Percentiles rank a stretch among this genome's conserved stretches.
These are phyloP conservation scores for Aureobasidium sp. DNA, from an alignment of 2,329 filamentous ascomycete species.

Conservation along the genomic window DNA sequence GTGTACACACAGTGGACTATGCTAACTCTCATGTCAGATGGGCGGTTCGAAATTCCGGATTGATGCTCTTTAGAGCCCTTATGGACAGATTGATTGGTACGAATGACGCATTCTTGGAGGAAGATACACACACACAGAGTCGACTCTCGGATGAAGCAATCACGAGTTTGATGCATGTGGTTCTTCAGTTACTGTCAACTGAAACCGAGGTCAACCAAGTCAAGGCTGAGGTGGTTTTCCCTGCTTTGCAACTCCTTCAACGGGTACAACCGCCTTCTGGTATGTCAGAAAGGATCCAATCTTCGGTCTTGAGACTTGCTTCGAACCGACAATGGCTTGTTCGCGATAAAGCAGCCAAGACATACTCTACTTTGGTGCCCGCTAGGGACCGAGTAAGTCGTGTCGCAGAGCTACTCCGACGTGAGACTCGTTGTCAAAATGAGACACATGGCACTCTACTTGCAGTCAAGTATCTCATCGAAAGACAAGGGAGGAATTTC, in stretches of 20 bases:
- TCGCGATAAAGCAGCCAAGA: slow-evolving; percentile 70
- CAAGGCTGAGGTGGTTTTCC: slow-evolving; percentile 53
- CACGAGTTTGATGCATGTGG: slow-evolving; percentile 55
- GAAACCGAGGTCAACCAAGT: slow-evolving; percentile 21
- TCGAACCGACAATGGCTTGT: slow-evolving; percentile 71
- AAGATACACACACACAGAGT: slow-evolving; percentile 40
- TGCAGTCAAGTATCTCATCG: slow-evolving; percentile 22
- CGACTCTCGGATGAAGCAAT: slow-evolving; percentile 66
- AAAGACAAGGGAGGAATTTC: neutral
- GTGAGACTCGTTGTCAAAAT: slow-evolving; percentile 22
- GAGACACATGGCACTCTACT: slow-evolving; percentile 29
- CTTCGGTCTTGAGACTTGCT: slow-evolving; percentile 55
- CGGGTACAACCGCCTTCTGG: slow-evolving; percentile 60
- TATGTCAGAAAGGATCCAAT: slow-evolving; percentile 49
- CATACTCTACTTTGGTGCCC: slow-evolving; percentile 41
- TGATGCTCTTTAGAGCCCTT: slow-evolving; percentile 80
- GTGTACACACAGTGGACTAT: neutral
- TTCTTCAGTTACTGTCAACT: slow-evolving; percentile 52
- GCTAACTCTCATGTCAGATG: slow-evolving; percentile 49
- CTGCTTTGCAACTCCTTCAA: slow-evolving; percentile 73
- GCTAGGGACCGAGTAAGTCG: slow-evolving; percentile 12
- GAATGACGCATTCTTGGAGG: slow-evolving; percentile 56
- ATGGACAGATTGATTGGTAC: slow-evolving; percentile 74
- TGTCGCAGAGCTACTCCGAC: slow-evolving; percentile 11
- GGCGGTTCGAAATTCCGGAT: slow-evolving; percentile 88